These are phyloP conservation scores for Ceriops decandra DNA, from an alignment of 345 rosid genomes.

Conservation along the genomic window DNA sequence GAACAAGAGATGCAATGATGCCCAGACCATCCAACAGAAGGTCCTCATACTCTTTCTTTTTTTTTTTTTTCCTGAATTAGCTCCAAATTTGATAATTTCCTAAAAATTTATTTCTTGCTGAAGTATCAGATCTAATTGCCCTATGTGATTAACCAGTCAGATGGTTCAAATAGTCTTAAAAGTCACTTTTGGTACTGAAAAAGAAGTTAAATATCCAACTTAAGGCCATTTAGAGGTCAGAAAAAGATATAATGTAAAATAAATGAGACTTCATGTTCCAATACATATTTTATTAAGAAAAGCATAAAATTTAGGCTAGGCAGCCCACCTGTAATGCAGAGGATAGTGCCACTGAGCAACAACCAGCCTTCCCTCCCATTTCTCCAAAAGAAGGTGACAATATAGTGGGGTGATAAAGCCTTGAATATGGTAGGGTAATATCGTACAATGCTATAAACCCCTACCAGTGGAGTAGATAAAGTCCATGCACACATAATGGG, in stretches of 20 bases:
- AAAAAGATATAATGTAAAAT: neutral
- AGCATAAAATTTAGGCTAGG: constrained; percentile 1
- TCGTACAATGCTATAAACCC: constrained; percentile 64
- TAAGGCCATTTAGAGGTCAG: neutral
- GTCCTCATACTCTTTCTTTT: neutral
- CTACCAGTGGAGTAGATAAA: constrained; percentile 63
- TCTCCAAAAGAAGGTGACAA: constrained; percentile 53
- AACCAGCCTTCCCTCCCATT: constrained; percentile 75
- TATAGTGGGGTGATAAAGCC: constrained; percentile 74
- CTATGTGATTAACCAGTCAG: neutral
- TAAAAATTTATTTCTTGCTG: neutral
- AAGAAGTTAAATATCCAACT: neutral
- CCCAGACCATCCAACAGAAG: neutral
- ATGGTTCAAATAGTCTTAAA: neutral
- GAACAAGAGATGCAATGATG: neutral
- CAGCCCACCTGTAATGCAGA: constrained; percentile 69
- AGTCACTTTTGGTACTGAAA: too few relatives aligned
- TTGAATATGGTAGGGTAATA: constrained; percentile 67
- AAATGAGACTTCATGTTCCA: neutral
- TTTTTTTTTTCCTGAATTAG: neutral
- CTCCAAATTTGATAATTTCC: neutral
- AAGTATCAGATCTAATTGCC: neutral
- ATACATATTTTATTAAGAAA: too few relatives aligned
- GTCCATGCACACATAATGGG: constrained; percentile 91
- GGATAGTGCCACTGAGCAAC: constrained; percentile 75